Conservation (phyloP, 1,284 basidiomycete species). For the Lentinula novae-zelandiae region DNA sequence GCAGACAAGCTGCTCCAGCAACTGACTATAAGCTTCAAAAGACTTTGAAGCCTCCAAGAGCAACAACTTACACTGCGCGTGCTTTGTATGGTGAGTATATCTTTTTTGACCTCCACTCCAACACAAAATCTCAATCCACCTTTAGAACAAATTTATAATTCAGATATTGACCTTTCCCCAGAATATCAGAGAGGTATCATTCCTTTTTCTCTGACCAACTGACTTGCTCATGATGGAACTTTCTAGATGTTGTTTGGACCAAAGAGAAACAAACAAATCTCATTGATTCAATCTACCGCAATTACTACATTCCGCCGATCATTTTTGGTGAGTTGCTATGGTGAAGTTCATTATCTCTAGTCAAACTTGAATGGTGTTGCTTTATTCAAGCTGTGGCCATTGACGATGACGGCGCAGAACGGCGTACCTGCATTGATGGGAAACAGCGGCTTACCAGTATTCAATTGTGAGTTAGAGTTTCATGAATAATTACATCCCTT, state of each 20-base stretch:
- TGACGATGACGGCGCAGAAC: slow-evolving; percentile 58
- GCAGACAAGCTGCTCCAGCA: neutral
- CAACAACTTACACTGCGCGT: slow-evolving; percentile 11
- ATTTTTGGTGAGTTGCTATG: slow-evolving; percentile 52
- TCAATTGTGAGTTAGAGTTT: slow-evolving; percentile 1
- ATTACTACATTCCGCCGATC: slow-evolving; percentile 73
- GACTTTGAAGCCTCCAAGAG: slow-evolving; percentile 8
- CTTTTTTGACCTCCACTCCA: neutral
- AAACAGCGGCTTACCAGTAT: slow-evolving; percentile 53
- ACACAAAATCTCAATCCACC: neutral
- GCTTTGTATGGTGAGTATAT: neutral
- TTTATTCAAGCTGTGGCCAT: slow-evolving; percentile 36
- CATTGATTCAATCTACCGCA: slow-evolving; percentile 68
- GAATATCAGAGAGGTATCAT: slow-evolving; percentile 9
- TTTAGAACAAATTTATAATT: slow-evolving; percentile 4
- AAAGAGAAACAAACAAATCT: slow-evolving; percentile 63
- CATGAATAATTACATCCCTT: neutral
- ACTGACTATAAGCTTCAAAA: slow-evolving; percentile 32
- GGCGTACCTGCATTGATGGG: slow-evolving; percentile 71
- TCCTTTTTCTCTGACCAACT: neutral
- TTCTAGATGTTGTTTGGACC: slow-evolving; percentile 66
- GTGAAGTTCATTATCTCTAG: neutral
- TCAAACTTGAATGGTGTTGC: neutral
- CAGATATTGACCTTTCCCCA: slow-evolving; percentile 7
- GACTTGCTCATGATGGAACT: neutral